Conservation (phyloP, 768 basidiomycete species). For the Piloderma croceum region DNA sequence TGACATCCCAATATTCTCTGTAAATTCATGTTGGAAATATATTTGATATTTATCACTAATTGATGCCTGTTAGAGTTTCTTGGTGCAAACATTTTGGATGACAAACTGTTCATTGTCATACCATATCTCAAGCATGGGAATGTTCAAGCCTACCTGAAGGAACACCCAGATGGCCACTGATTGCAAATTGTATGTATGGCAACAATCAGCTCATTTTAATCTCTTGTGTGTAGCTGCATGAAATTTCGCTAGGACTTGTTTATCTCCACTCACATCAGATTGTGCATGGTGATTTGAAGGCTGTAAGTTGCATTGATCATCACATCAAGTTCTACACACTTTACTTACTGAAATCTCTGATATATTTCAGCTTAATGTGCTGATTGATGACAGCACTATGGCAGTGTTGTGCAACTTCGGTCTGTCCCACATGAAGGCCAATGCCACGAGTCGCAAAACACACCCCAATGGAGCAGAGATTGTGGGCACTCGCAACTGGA, state of each 20-base stretch:
- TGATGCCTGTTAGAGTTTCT: conserved; percentile 16
- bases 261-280: too few species aligned
- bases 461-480: too few species aligned
- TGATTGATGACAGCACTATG: too few species aligned
- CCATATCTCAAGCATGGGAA: conserved; percentile 22
- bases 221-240: conserved; percentile 13
- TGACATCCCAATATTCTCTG: conserved; percentile 18
- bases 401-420: too few species aligned
- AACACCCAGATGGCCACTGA: conserved; percentile 15
- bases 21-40: not conserved
- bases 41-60: not conserved
- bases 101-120: conserved; percentile 19
- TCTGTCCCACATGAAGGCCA: too few species aligned
- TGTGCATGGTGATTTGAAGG: too few species aligned
- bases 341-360: too few species aligned
- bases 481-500: too few species aligned
- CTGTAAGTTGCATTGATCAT: too few species aligned
- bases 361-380: too few species aligned
- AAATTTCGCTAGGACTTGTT: conserved; percentile 20
- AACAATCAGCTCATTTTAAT: not conserved
- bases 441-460: too few species aligned
- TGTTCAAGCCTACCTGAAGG: conserved; percentile 11
- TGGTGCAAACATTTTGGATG: conserved; percentile 24
- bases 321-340: too few species aligned
- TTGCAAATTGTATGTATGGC: conserved; percentile 14